phyloP scores from a whole-genome alignment of 805 yeast genomes.

The Tetrapisispora arboricola region DNA sequence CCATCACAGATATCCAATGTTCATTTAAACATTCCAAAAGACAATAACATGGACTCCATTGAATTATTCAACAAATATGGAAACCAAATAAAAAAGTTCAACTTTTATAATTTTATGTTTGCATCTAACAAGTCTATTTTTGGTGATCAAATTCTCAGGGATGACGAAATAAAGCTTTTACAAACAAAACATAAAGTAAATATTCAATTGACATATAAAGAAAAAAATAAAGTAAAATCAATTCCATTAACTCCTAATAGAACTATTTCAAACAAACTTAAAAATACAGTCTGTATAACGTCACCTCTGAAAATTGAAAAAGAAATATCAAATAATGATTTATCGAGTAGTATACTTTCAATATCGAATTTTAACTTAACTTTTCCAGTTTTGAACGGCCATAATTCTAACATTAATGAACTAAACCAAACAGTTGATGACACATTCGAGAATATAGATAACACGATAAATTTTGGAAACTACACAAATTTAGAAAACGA shows the following conservation, averaged over 20 bases:
- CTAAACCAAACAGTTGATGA: neutral
- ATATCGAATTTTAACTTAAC: too few relatives aligned
- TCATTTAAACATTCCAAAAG: neutral
- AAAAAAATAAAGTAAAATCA: too few relatives aligned
- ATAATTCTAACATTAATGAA: neutral
- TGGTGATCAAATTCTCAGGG: neutral
- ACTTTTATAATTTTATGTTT: slow-evolving; percentile 3
- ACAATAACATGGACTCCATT: too few relatives aligned
- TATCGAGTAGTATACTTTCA: too few relatives aligned
- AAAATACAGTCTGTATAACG: too few relatives aligned
- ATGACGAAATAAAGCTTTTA: neutral
- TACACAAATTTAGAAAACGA: neutral
- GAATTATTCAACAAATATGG: neutral
- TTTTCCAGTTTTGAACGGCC: too few relatives aligned
- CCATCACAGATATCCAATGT: neutral
- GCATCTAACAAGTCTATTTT: too few relatives aligned
- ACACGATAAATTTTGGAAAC: neutral
- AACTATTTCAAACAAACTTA: too few relatives aligned
- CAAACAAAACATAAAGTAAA: slow-evolving; percentile 1
- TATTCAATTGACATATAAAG: neutral
- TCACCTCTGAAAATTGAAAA: too few relatives aligned
- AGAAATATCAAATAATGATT: too few relatives aligned
- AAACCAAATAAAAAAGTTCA: neutral
- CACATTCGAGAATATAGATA: neutral
- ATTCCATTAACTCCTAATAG: neutral